Base-by-base conservation (phyloP, 1,139 yeast species). In the Magnusiomyces tetraspermus region DNA sequence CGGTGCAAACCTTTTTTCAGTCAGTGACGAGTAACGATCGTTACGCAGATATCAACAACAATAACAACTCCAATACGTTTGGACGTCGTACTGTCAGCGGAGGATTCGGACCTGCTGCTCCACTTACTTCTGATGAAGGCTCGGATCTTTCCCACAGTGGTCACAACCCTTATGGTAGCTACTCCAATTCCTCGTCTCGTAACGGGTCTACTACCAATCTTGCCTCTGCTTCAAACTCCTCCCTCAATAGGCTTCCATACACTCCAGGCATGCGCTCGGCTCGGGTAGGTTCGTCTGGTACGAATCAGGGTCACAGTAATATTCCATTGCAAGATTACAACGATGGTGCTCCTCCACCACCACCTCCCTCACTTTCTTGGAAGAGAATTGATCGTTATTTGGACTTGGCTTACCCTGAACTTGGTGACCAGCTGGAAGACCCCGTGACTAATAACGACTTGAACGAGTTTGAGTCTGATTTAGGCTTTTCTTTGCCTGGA, bases 361-460 rank as follows among this genome's bases (percentile, higher is more conserved):
- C 94, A 8, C 76, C 87, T 13, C 75, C 85, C 21, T 76, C 76
- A 53, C 77, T 84, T 17, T 76, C 88, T 55, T 85, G 94, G 95
- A 79, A 77, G 57, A 75, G 89, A 56, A 76, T 86, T 58, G 90
- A 83, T 61, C 67, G 72, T 43, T 85, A 90, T 86, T 71, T 85
- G 56, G 94, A 85, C 46, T 78, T 78, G 51, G 84, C 83, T 66
- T 86, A 83, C 64, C 92, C 95, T 1, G 95, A 86, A 66, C 76
- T 86, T 53, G 83, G 74, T 49, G 95, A 86, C 65, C 82, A 79
- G 66, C 69, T 86, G 62, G 77, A 80, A 59, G 78, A 76, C 55
- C 86, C 87, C 3, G 94, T 80, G 11, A 83, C 92, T 2, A 74
- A 78, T 24, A 84, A 85, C 33, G 95, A 86, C 66, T 74, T 86